A percentile compares a stretch with the other conserved stretches of the same genome.
Evolutionary conservation across 202 grass and related monocot genomes (phyloP).

Genomic region (Zoysia matrella): DNA sequence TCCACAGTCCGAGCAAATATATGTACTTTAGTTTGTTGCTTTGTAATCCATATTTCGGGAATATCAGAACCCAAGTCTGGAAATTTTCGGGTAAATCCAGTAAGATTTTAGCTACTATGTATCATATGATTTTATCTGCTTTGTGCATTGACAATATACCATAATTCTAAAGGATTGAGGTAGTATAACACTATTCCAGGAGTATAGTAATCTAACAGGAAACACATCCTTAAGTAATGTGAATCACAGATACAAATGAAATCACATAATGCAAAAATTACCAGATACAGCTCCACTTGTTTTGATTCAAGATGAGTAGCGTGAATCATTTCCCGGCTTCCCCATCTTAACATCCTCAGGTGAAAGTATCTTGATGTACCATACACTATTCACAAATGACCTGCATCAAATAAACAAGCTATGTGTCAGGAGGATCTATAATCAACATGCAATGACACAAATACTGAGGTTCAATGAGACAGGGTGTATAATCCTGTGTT

Average conservation of each 20-base stretch:
- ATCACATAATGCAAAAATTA: constrained; percentile 28
- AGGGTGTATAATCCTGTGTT: neutral
- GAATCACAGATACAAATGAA: neutral
- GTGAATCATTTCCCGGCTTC: constrained; percentile 86
- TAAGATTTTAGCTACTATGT: neutral
- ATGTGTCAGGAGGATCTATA: constrained; percentile 26
- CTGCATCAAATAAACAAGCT: constrained; percentile 49
- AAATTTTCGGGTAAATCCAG: constrained; percentile 5
- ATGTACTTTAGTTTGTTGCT: constrained; percentile 3
- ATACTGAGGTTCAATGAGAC: neutral
- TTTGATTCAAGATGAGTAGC: constrained; percentile 55
- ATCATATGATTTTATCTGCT: neutral
- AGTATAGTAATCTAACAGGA: neutral
- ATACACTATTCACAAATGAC: constrained; percentile 99
- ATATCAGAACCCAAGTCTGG: neutral
- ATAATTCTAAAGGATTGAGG: neutral
- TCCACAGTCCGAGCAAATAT: neutral
- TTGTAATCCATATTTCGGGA: neutral
- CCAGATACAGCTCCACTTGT: constrained; percentile 44
- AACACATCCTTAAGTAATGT: neutral
- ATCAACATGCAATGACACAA: neutral
- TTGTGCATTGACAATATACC: neutral
- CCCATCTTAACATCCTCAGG: constrained; percentile 97
- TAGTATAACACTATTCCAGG: neutral
- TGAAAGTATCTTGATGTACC: constrained; percentile 99